Conservation (phyloP, 2,329 filamentous ascomycete genomes). For the Arthrobotrys musiformis region DNA sequence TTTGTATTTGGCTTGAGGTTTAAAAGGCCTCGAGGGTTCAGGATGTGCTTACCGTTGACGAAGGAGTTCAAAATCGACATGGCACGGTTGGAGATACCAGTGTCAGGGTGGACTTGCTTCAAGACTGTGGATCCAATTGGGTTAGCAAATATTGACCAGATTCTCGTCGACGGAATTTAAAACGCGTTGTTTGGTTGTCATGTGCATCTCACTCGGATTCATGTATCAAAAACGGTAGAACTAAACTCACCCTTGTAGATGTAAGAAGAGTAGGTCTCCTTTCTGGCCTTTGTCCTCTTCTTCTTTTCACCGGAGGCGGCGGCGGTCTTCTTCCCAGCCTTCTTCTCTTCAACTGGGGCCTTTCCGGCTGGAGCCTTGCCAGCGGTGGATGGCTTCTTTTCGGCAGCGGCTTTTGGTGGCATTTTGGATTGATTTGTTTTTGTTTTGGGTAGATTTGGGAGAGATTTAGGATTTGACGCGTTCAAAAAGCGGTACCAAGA, state of each 20-base stretch:
- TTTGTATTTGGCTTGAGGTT: background rate
- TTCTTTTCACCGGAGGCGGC: constrained; percentile 97
- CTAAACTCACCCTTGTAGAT: constrained; percentile 98
- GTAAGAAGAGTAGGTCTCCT: constrained; percentile 99
- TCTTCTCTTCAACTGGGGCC: constrained; percentile 95
- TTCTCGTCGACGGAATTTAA: background rate
- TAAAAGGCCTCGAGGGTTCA: no score
- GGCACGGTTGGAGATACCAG: constrained; percentile 99
- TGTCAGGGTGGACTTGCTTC: constrained; percentile 99
- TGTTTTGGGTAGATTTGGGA: constrained; percentile 28
- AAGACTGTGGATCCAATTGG: constrained; percentile 73
- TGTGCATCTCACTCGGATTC: background rate
- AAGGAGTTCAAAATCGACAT: constrained; percentile 99
- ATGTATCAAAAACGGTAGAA: background rate
- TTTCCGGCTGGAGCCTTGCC: constrained; percentile 88
- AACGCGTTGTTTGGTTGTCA: constrained; percentile 2
- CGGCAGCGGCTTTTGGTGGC: constrained; percentile 90
- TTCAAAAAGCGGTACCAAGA: constrained; percentile 51
- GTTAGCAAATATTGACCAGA: background rate
- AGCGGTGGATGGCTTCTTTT: constrained; percentile 95
- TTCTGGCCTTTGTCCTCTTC: constrained; percentile 99
- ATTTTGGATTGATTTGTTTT: constrained; percentile 72
- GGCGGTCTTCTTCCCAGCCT: constrained; percentile 98
- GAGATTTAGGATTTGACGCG: constrained; percentile 48
- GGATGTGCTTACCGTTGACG: constrained; percentile 91